Conservation (phyloP, 2,329 filamentous ascomycete genomes). For the Cytospora piceae region DNA sequence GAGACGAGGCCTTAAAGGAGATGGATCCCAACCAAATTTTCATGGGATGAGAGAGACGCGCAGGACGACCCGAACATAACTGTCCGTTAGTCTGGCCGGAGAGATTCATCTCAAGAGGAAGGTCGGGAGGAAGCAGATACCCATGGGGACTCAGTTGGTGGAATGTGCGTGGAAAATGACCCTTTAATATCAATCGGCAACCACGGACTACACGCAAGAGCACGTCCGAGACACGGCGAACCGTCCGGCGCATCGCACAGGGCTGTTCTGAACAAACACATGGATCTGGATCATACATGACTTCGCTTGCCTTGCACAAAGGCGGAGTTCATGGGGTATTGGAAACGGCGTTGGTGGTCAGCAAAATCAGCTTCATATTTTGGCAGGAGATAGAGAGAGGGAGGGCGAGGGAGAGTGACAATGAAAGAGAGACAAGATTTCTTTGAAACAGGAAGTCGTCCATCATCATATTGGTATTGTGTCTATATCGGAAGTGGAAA, state of each 20-base stretch:
- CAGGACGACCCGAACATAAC: not conserved
- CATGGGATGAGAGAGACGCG: not conserved
- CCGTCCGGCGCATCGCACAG: not conserved
- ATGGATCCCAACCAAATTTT: not conserved
- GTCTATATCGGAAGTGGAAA: not conserved
- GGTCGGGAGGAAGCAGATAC: not conserved
- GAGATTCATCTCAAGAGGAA: not conserved
- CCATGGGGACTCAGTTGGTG: not conserved
- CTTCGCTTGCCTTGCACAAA: not conserved
- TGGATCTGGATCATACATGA: not conserved
- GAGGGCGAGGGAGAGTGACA: not conserved
- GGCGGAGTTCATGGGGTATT: conserved; percentile 14
- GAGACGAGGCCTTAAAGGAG: conserved; percentile 6
- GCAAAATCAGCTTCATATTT: conserved; percentile 25
- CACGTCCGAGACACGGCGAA: not conserved
- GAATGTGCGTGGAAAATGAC: not conserved
- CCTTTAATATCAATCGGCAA: conserved; percentile 9
- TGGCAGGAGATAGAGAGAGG: not conserved
- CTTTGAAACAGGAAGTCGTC: not conserved
- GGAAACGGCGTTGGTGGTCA: conserved; percentile 23
- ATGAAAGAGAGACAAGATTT: not conserved
- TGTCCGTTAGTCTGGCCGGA: not conserved
- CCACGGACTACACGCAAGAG: not conserved
- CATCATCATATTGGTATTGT: conserved; percentile 11
- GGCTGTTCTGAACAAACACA: not conserved